phyloP scores from a whole-genome alignment of 1,284 basidiomycete genomes.

The Rhodotorula sp. region DNA sequence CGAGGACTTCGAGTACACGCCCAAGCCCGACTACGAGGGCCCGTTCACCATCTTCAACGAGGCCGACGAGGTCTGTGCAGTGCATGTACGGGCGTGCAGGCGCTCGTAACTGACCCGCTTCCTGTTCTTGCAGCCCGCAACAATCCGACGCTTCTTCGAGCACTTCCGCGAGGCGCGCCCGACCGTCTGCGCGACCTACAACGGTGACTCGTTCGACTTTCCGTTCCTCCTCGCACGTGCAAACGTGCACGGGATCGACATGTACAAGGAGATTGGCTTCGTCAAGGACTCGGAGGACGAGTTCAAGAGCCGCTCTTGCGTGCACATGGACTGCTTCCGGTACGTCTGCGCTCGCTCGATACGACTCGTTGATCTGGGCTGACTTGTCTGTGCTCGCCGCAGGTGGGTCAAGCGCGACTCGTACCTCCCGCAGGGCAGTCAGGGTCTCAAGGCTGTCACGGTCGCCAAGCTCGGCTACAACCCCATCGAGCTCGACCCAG shows the following conservation, averaged over 20 bases:
- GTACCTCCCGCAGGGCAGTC: constrained; percentile 97
- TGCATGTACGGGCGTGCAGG: too few relatives aligned
- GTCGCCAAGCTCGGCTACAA: constrained; percentile 96
- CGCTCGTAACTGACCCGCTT: not conserved
- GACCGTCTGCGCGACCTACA: constrained; percentile 97
- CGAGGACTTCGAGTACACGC: constrained; percentile 98
- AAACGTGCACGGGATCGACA: constrained; percentile 87
- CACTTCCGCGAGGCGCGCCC: constrained; percentile 91
- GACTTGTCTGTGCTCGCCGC: not conserved
- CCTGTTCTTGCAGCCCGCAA: constrained; percentile 14
- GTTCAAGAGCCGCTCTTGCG: constrained; percentile 90
- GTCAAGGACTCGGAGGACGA: constrained; percentile 89
- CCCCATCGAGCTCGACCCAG: constrained; percentile 96
- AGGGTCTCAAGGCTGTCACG: constrained; percentile 97
- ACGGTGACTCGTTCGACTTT: constrained; percentile 99
- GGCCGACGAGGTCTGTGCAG: constrained; percentile 69
- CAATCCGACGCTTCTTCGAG: constrained; percentile 82
- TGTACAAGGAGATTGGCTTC: constrained; percentile 95
- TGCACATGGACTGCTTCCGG: constrained; percentile 99
- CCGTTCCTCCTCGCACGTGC: constrained; percentile 92
- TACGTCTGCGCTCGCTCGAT: constrained; percentile 38
- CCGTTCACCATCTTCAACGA: constrained; percentile 98
- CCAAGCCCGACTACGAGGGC: constrained; percentile 96
- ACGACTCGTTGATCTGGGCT: not conserved
- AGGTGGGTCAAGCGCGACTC: constrained; percentile 98